Evolutionary conservation across 1,139 yeast genomes (phyloP), one percentile per base, ranked within the genome.

Genomic region (Citeromyces hawaiiensis): DNA sequence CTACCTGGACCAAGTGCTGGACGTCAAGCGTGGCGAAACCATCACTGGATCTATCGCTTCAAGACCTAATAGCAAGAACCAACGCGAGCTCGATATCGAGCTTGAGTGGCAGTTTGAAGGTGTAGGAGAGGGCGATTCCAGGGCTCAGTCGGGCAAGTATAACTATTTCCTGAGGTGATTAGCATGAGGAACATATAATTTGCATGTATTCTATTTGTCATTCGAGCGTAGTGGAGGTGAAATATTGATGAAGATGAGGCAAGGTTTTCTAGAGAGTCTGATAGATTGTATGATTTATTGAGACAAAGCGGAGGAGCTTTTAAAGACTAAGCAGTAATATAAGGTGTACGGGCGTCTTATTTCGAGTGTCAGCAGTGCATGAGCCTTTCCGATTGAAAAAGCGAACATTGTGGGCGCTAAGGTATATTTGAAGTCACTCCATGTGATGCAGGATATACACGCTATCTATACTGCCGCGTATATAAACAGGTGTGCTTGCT

Each of bases 1-100:
- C 63, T 93, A 91, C 61, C 71, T 91, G 57, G 77, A 75, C 52
- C 86, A 85, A 53, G 94, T 83, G 29, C 63, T 88, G 48, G 83
- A 81, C 54, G 65, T 86, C 48, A 81, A 79, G 55, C 68, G 71
- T 48, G 95, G 91, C 43, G 98, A 91, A 52, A 55, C 58, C 32
- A 68, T 93, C 47, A 69, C 71, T 43, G 94, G 97, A 38, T 64
- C 65, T 33, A 64, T 91, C 45, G 72, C 82, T 6, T 79, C 86
- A 46, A 68, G 78, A 54, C 97, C 97, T 44, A 87, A 85, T 57
- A 60, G 60, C 41, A 55, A 51, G 43, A 88, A 91, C 60, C 94
- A 94, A 44, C 75, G 99, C 61, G 96, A 83, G 55, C 62, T 83
- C 52, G 94, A 83, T 53, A 72, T 85, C 50, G 81, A 76, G 49